phyloP scores from a whole-genome alignment of 2,329 filamentous ascomycete species.

The Dendryphion nanum region DNA sequence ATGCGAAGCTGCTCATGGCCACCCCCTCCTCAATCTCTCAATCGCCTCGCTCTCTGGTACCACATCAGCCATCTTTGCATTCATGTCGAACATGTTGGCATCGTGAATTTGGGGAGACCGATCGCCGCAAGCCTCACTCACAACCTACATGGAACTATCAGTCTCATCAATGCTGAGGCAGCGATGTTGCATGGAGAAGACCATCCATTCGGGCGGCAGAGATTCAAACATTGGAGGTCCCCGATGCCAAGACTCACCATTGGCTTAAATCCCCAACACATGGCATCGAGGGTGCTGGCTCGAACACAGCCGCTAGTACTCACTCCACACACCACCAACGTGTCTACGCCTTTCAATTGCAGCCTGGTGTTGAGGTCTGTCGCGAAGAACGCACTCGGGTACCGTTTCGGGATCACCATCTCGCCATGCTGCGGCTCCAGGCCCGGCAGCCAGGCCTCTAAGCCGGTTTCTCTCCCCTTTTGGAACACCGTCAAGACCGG shows the following conservation, averaged over 20 bases:
- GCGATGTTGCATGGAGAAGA: no score
- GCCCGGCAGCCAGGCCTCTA: conserved; percentile 41
- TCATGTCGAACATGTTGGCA: conserved; percentile 47
- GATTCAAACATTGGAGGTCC: neutral
- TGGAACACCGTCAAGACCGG: conserved; percentile 45
- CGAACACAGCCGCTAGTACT: conserved; percentile 50
- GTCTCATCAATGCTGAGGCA: conserved; percentile 2
- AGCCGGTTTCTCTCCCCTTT: conserved; percentile 39
- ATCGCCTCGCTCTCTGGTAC: conserved; percentile 44
- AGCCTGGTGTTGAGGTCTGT: conserved; percentile 45
- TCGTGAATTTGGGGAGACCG: conserved; percentile 45
- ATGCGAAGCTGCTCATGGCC: conserved; percentile 13
- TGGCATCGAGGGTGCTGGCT: conserved; percentile 45
- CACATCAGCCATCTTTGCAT: conserved; percentile 50
- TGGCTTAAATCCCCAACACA: conserved; percentile 45
- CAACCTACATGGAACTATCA: conserved; percentile 34
- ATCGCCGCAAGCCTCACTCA: conserved; percentile 48
- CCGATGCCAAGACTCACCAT: conserved; percentile 35
- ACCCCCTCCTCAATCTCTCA: conserved; percentile 39
- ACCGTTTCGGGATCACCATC: conserved; percentile 44
- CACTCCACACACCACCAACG: conserved; percentile 48
- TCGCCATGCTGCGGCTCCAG: conserved; percentile 38
- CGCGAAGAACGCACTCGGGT: conserved; percentile 48
- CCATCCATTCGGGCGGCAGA: no score
- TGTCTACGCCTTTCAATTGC: conserved; percentile 41